Conservation (phyloP, 768 basidiomycete species). For the Tephrocybe sp. region DNA sequence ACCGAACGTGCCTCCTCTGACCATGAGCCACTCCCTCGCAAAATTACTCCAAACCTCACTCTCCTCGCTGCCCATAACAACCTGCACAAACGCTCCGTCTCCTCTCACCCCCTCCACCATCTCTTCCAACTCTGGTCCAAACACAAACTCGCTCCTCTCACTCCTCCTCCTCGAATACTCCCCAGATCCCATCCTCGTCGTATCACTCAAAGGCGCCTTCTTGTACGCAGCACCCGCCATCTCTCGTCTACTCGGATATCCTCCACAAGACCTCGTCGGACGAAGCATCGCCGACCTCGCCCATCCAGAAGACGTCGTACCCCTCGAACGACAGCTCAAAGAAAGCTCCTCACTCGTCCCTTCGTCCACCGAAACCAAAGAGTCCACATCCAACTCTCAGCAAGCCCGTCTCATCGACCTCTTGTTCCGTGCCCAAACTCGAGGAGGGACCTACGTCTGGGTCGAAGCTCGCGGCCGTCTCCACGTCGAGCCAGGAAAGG, state of each 20-base stretch:
- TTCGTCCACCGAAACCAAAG: background rate
- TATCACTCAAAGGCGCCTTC: slow-evolving; percentile 90
- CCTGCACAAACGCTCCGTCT: slow-evolving; percentile 31
- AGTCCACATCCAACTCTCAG: too few relatives aligned
- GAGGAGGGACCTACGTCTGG: slow-evolving; percentile 73
- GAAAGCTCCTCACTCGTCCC: slow-evolving; percentile 44
- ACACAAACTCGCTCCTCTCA: slow-evolving; percentile 45
- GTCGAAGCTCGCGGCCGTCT: slow-evolving; percentile 86
- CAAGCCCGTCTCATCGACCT: slow-evolving; percentile 69
- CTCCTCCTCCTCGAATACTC: slow-evolving; percentile 57
- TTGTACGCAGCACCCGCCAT: slow-evolving; percentile 90
- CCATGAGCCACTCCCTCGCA: slow-evolving; percentile 51
- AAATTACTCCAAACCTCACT: slow-evolving; percentile 38
- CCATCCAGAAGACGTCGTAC: slow-evolving; percentile 87
- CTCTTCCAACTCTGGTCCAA: slow-evolving; percentile 22
- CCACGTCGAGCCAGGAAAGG: slow-evolving; percentile 91
- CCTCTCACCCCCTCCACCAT: slow-evolving; percentile 16
- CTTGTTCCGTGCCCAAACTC: slow-evolving; percentile 79
- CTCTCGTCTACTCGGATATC: slow-evolving; percentile 77
- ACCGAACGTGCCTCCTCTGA: slow-evolving; percentile 47
- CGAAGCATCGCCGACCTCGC: slow-evolving; percentile 77
- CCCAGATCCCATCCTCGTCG: slow-evolving; percentile 85
- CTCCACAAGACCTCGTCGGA: slow-evolving; percentile 80
- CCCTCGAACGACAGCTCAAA: slow-evolving; percentile 89
- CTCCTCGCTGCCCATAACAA: slow-evolving; percentile 51